phyloP scores from a whole-genome alignment of 2,329 filamentous ascomycete genomes.

The Aspergillus sergii region DNA sequence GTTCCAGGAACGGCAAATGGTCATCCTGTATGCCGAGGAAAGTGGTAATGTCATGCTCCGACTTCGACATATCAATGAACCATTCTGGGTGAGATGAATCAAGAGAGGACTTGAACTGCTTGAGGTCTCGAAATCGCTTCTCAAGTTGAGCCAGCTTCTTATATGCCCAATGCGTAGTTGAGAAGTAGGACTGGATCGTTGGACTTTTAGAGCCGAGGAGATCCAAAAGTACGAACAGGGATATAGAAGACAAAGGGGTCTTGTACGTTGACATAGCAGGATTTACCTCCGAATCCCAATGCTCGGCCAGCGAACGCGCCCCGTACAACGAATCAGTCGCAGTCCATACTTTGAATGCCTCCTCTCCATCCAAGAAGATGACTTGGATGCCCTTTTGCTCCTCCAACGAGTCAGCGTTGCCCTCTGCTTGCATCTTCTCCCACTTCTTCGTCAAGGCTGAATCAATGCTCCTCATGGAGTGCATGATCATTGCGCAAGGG shows the following conservation, averaged over 20 bases:
- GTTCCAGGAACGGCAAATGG: conserved; percentile 84
- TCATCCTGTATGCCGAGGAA: conserved; percentile 73
- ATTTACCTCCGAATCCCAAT: conserved; percentile 75
- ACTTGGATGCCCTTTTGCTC: conserved; percentile 85
- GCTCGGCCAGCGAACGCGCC: conserved; percentile 75
- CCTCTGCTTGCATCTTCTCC: conserved; percentile 67
- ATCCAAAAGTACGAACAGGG: conserved; percentile 88
- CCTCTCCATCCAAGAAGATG: conserved; percentile 87
- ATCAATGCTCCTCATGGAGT: conserved; percentile 80
- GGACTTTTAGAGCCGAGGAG: conserved; percentile 74
- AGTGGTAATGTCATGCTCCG: conserved; percentile 50
- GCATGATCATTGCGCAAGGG: conserved; percentile 91
- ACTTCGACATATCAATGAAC: conserved; percentile 65
- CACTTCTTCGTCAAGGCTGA: conserved; percentile 79
- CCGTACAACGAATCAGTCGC: conserved; percentile 85
- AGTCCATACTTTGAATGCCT: conserved; percentile 83
- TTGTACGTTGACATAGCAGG: conserved; percentile 73
- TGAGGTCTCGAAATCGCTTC: conserved; percentile 68
- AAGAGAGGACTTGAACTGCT: conserved; percentile 62
- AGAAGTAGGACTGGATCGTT: conserved; percentile 80
- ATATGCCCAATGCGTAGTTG: conserved; percentile 93
- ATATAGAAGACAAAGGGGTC: conserved; percentile 76
- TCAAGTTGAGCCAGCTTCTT: conserved; percentile 74
- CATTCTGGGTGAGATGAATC: conserved; percentile 54
- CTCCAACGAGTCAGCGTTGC: conserved; percentile 60